Evolutionary conservation across 2,329 filamentous ascomycete species (phyloP), one percentile per base, ranked within the genome.

Genomic region (Monosporascus sp.): DNA sequence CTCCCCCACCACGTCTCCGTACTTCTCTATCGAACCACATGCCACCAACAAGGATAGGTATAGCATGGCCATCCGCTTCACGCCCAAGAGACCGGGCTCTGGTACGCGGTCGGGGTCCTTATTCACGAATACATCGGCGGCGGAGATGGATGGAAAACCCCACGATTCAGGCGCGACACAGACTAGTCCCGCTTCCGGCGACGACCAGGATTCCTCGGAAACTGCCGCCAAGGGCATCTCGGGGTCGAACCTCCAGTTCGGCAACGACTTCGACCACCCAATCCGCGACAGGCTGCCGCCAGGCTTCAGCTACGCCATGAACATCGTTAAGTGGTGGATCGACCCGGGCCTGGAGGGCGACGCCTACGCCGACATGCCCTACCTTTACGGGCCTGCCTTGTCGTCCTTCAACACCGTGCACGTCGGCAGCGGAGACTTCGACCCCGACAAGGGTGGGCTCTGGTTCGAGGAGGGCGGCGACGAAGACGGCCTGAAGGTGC

Each of bases 181-280:
- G 3, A 11, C n/a, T 20, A 48, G 46, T 2, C 37, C 17, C 5
- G 9, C 26, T 20, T 43, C 43, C 14, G 55, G 37, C 4, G 52
- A 60, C 18, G 51, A 54, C 11, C 18, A 40, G 17, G 58, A 51
- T 35, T 35, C 31, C 11, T 35, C 31, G 7, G 55, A 60, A n/a
- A 55, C 59, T 1, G 47, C 58, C 55, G 58, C 5, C 28, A 55
- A 71, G 71, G 78, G 79, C 37, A 84, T 96, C 53, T 77, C 78
- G 3, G 91, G 84, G 45, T 71, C 81, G 26, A 85, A 95, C 57
- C 77, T 99, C 3, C 85, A 97, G 51, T 96, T 96, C 63, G 94
- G 93, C 43, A 97, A 97, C 69, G 91, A 97, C 75, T 97, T 97
- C 68, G 92, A 96, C 65, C 83, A 88, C 49, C 90, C 94, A 0